These are phyloP conservation scores for Penicillium coprophilum DNA, from an alignment of 495 filamentous ascomycete genomes.

Conservation along the genomic window DNA sequence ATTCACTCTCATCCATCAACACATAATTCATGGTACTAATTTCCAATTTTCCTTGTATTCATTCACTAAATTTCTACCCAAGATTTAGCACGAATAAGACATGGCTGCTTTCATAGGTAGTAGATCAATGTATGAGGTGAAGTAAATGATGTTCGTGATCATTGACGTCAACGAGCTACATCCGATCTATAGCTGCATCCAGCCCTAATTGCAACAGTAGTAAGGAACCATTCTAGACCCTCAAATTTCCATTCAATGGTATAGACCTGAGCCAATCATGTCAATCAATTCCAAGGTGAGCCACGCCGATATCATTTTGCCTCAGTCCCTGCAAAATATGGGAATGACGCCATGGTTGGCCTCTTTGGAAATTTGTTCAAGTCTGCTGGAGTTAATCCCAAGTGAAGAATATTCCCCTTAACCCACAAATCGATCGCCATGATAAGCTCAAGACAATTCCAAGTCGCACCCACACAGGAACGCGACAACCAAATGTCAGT, in stretches of 20 bases:
- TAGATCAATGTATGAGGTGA: neutral
- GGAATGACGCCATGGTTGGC: conserved; percentile 7
- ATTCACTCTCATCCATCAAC: too few relatives aligned
- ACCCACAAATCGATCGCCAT: neutral
- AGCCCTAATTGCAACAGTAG: neutral
- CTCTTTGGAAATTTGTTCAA: neutral
- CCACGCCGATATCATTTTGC: neutral
- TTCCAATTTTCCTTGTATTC: neutral
- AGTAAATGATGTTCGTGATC: neutral
- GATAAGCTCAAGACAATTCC: neutral
- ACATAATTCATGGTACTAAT: too few relatives aligned
- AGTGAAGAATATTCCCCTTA: neutral
- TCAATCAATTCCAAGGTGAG: too few relatives aligned
- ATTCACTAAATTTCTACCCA: neutral
- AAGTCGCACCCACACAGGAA: neutral
- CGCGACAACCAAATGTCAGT: conserved; percentile 2
- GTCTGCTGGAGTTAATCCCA: neutral
- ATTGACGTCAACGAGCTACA: neutral
- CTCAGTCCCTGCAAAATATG: conserved; percentile 1
- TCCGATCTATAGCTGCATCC: neutral
- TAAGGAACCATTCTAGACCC: neutral
- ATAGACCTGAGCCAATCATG: neutral
- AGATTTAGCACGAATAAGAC: neutral
- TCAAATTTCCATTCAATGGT: neutral
- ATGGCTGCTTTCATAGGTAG: neutral